These are phyloP conservation scores for Suillus alpinus DNA, from an alignment of 768 basidiomycete species.

Conservation along the genomic window DNA sequence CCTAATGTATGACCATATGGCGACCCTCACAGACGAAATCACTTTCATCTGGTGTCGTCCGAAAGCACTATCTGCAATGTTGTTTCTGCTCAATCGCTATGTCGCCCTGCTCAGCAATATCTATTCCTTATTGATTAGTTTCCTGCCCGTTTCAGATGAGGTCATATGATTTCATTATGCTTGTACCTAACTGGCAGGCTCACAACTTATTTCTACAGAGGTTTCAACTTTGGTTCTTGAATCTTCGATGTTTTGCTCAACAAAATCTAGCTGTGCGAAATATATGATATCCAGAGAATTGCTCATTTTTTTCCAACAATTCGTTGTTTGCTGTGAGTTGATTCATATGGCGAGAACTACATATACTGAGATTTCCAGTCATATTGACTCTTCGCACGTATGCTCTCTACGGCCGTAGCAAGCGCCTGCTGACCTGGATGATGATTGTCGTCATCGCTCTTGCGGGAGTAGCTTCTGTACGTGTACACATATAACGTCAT, in stretches of 20 bases:
- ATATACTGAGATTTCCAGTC: conserved; percentile 22
- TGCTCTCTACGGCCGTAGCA: conserved; percentile 46
- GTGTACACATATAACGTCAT: conserved; percentile 14
- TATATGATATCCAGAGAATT: conserved; percentile 40
- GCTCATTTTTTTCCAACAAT: conserved; percentile 42
- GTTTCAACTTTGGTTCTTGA: not conserved
- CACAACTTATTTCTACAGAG: not conserved
- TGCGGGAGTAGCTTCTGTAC: conserved; percentile 33
- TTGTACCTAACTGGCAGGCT: not conserved
- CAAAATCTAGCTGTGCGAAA: conserved; percentile 34
- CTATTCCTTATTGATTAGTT: conserved; percentile 28
- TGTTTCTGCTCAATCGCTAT: conserved; percentile 53
- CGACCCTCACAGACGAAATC: conserved; percentile 36
- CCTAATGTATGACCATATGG: conserved; percentile 27
- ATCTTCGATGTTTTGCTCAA: not conserved
- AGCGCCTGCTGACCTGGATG: conserved; percentile 35
- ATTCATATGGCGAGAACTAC: not conserved
- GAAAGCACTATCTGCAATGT: conserved; percentile 35
- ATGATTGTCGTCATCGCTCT: conserved; percentile 31
- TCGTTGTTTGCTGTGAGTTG: conserved; percentile 44
- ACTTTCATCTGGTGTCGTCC: conserved; percentile 44
- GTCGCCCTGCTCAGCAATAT: conserved; percentile 41
- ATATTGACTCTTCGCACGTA: conserved; percentile 47
- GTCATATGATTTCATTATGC: not conserved
- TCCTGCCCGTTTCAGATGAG: conserved; percentile 11